Percentiles rank a stretch among this genome's conserved stretches.
Conservation (phyloP, 2,329 filamentous ascomycete species). For the Bertia moriformis region DNA sequence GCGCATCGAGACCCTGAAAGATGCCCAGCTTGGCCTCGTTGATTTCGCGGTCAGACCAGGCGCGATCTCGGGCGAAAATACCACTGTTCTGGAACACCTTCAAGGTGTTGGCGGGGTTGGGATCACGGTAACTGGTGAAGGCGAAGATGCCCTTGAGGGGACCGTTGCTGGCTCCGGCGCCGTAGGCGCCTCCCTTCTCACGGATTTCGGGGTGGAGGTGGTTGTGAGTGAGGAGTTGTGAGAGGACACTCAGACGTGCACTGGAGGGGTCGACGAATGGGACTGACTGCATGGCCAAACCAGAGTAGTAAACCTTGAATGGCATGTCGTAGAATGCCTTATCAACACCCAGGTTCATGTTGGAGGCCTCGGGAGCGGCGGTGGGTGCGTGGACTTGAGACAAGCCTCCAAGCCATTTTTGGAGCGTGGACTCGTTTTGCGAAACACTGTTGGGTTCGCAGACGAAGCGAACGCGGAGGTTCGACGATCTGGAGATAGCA, state of each 20-base stretch:
- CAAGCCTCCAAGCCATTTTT: constrained; percentile 19
- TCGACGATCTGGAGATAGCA: constrained; percentile 34
- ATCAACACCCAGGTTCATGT: constrained; percentile 10
- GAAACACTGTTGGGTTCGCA: constrained; percentile 44
- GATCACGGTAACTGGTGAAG: constrained; percentile 61
- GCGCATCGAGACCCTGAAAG: constrained; percentile 60
- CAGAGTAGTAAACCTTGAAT: constrained; percentile 64
- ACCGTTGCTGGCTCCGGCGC: constrained; percentile 50
- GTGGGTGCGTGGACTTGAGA: constrained; percentile 36
- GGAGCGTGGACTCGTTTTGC: constrained; percentile 42
- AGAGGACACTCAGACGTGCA: constrained; percentile 52
- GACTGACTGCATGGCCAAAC: constrained; percentile 47
- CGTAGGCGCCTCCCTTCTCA: constrained; percentile 66
- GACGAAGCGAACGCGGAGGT: constrained; percentile 48
- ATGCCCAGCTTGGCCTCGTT: constrained; percentile 61
- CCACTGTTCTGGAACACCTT: constrained; percentile 50
- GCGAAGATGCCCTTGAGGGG: constrained; percentile 51
- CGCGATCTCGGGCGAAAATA: constrained; percentile 45
- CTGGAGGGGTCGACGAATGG: constrained; percentile 44
- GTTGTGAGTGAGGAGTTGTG: constrained; percentile 61
- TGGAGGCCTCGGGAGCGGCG: constrained; percentile 9
- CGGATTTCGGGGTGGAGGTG: constrained; percentile 62
- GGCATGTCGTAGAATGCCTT: constrained; percentile 59
- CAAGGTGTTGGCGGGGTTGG: constrained; percentile 56
- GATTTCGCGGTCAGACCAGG: constrained; percentile 51